Percentiles rank a stretch among this genome's conserved stretches.
These are phyloP conservation scores for Coemansia sp. DNA, from an alignment of 192 early-diverging fungal genomes.

Conservation along the genomic window DNA sequence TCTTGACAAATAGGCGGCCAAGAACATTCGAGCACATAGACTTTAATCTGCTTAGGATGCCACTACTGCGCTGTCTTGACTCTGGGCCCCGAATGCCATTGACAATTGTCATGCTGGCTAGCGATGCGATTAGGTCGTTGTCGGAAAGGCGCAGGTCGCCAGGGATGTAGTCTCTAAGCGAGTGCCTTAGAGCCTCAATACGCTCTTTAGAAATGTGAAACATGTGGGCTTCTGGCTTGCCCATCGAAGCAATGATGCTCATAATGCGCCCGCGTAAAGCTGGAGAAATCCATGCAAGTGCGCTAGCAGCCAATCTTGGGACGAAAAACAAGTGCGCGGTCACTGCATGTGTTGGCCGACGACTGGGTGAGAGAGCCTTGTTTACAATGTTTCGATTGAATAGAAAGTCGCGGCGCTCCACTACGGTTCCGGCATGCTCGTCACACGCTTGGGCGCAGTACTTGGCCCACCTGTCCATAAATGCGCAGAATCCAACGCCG, in stretches of 20 bases:
- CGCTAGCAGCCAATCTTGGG: neutral
- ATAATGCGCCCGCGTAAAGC: conserved; percentile 5
- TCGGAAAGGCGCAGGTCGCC: neutral
- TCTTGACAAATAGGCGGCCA: neutral
- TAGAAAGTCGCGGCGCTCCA: neutral
- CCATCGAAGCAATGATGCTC: neutral
- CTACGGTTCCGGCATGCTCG: too few relatives aligned
- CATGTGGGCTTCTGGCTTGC: neutral
- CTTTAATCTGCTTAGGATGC: neutral
- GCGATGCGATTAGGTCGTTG: neutral
- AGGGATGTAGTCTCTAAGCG: neutral
- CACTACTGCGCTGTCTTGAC: neutral
- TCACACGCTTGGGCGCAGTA: neutral
- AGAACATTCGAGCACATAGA: neutral
- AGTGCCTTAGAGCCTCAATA: neutral
- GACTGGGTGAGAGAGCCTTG: neutral
- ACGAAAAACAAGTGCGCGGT: neutral
- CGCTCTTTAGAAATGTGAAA: conserved; percentile 10
- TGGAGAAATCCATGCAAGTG: conserved; percentile 15
- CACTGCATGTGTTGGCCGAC: neutral
- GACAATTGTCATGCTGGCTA: neutral
- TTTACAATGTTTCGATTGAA: neutral
- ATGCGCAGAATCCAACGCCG: conserved; percentile 8
- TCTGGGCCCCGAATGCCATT: neutral
- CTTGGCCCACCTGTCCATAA: conserved; percentile 26